Evolutionary conservation across 768 basidiomycete species (phyloP).

Genomic region (Tephrocybe sp.): DNA sequence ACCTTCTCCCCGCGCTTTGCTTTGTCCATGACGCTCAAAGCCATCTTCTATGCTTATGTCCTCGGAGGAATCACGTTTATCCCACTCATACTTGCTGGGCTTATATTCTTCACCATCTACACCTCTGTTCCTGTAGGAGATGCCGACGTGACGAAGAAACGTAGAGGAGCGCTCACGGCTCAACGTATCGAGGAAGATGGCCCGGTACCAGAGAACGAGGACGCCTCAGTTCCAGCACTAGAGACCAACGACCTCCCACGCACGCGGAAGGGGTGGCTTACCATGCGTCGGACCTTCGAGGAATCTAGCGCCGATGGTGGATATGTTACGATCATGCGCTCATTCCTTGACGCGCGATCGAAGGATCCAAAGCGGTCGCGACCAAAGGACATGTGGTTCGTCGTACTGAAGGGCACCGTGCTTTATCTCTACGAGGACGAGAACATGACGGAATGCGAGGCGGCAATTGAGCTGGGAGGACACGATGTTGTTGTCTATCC

Average conservation of each 20-base stretch:
- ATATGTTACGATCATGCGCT: conserved; percentile 78
- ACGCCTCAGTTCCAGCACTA: conserved; percentile 21
- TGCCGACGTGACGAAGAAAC: conserved; percentile 42
- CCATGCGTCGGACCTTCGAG: conserved; percentile 77
- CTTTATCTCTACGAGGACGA: conserved; percentile 95
- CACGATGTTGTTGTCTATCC: conserved; percentile 79
- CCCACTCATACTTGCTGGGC: conserved; percentile 64
- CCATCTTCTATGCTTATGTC: conserved; percentile 81
- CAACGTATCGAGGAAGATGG: conserved; percentile 27
- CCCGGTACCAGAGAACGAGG: conserved; percentile 23
- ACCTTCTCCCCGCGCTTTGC: neutral
- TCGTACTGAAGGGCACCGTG: conserved; percentile 87
- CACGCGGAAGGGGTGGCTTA: conserved; percentile 81
- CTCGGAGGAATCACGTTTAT: conserved; percentile 90
- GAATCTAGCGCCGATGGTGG: conserved; percentile 60
- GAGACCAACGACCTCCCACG: conserved; percentile 58
- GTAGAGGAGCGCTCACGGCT: conserved; percentile 30
- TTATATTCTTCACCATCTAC: conserved; percentile 69
- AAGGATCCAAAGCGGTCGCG: conserved; percentile 82
- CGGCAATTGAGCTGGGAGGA: conserved; percentile 81
- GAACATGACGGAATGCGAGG: conserved; percentile 85
- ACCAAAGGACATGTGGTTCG: conserved; percentile 93
- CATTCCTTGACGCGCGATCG: conserved; percentile 78
- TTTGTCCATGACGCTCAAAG: conserved; percentile 59
- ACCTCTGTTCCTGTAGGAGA: conserved; percentile 82